Base-by-base conservation (phyloP, 208 protist genomes). In the Acanthamoeba lenticulata region DNA sequence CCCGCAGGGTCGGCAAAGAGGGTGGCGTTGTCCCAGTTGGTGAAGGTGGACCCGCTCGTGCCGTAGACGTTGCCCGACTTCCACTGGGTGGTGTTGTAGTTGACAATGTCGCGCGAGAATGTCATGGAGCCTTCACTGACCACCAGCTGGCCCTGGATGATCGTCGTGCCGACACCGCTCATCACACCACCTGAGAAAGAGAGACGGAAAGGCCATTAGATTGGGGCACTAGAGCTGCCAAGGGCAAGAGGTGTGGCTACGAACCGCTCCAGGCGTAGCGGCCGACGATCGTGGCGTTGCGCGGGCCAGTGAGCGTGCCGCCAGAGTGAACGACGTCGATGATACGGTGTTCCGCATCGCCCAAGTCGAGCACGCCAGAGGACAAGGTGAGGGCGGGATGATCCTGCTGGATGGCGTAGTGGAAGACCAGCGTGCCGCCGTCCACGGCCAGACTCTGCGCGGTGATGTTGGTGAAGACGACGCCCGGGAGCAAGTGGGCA, bases 11-110 rank as follows among this genome's bases (percentile, higher is more conserved):
- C 65, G 57, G 65, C 86, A 24, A 24, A n/a, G 86, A 92, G 74
- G 45, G 86, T 92, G 86, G 86, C 86, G 55, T 92, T 92, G 86
- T 92, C 32, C 60, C 65, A 77, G 86, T 92, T 92, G 36, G 40
- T 36, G 57, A 92, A 67, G 55, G 29, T 40, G 29, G 86, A 49
- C 29, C 86, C 57, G 44, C n/a, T 92, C 55, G 9, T 27, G 32
- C 27, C 57, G 38, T 6, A 52, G 27, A 42, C 29, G 86, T 42
- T 77, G 40, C 86, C 86, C 36, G 38, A n/a, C 42, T 49, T 74
- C 86, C 86, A 92, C 60, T 92, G 65, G 32, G 60, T 49, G 55
- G 55, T 9, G 65, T 74, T 74, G 86, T 92, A 77, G 55, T 92
- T 92, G 27, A 92, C 55, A 29, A 92, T 44, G 86, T 67, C 38